Conservation (phyloP, 1,139 yeast species). For the Debaryomyces coudertii region DNA sequence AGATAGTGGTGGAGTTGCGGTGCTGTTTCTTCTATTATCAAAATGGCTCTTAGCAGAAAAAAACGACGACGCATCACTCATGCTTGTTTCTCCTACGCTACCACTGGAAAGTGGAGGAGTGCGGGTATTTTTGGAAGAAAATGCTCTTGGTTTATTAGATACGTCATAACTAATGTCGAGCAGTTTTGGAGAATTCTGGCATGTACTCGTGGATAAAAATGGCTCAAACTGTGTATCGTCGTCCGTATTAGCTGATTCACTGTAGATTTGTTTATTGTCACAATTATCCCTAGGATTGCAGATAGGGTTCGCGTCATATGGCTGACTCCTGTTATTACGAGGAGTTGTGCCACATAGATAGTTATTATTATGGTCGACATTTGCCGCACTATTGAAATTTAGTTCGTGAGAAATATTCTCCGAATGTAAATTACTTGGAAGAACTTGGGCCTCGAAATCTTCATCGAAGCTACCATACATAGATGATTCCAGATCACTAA, state of each 20-base stretch:
- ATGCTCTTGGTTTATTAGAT: background rate
- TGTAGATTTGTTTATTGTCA: background rate
- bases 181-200: conserved; percentile 11
- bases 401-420: conserved; percentile 1
- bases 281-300: background rate
- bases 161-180: background rate
- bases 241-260: background rate
- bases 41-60: conserved; percentile 18
- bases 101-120: background rate
- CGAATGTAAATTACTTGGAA: background rate
- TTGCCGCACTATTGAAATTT: background rate
- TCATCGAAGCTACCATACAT: conserved; percentile 25
- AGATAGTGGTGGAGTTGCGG: background rate
- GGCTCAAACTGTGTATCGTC: background rate
- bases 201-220: conserved; percentile 5
- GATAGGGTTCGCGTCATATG: background rate
- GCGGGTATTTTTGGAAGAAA: background rate
- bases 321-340: background rate
- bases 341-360: background rate
- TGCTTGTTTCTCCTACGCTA: background rate
- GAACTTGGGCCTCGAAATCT: conserved; percentile 20
- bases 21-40: conserved; percentile 6
- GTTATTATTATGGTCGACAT: background rate
- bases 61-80: conserved; percentile 17
- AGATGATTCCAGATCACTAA: conserved; percentile 24